These are phyloP conservation scores for Lippia alba DNA, from an alignment of 305 asterid species.

Conservation along the genomic window DNA sequence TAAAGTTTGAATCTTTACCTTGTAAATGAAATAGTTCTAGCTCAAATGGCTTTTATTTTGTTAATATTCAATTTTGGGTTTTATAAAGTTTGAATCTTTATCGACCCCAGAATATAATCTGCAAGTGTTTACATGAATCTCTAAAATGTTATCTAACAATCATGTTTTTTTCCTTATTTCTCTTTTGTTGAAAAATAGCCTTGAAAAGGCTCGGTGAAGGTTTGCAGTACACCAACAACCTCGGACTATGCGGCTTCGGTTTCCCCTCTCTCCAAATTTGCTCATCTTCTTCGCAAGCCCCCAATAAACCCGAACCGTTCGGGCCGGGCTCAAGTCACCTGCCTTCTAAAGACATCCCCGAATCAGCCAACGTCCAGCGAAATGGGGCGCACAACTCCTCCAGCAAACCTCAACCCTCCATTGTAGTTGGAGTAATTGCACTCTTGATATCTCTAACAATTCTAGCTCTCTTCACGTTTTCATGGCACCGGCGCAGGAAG, in stretches of 20 bases:
- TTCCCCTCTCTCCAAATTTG: slow-evolving; percentile 62
- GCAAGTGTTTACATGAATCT: neutral
- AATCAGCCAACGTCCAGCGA: slow-evolving; percentile 68
- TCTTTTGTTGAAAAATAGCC: slow-evolving; percentile 45
- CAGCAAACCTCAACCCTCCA: slow-evolving; percentile 52
- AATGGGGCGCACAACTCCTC: slow-evolving; percentile 43
- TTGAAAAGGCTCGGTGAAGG: slow-evolving; percentile 82
- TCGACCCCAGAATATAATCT: neutral
- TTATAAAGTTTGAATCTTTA: too few relatives aligned
- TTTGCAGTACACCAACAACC: slow-evolving; percentile 77
- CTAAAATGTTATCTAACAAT: slow-evolving; percentile 12
- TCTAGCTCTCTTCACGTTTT: slow-evolving; percentile 58
- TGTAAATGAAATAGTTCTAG: too few relatives aligned
- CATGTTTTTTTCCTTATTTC: slow-evolving; percentile 15
- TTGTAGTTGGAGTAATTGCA: slow-evolving; percentile 53
- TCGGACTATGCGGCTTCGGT: slow-evolving; percentile 68
- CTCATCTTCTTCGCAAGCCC: slow-evolving; percentile 46
- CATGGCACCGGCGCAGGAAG: slow-evolving; percentile 75
- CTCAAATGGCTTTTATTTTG: neutral
- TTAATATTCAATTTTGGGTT: neutral
- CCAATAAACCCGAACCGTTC: slow-evolving; percentile 72
- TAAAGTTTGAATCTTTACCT: too few relatives aligned
- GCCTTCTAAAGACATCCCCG: slow-evolving; percentile 78
- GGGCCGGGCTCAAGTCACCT: slow-evolving; percentile 56
- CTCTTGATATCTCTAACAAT: slow-evolving; percentile 45